A percentile compares a stretch with the other conserved stretches of the same genome.
These are phyloP conservation scores for Fraxinus ornus DNA, from an alignment of 305 asterid species.

Conservation along the genomic window DNA sequence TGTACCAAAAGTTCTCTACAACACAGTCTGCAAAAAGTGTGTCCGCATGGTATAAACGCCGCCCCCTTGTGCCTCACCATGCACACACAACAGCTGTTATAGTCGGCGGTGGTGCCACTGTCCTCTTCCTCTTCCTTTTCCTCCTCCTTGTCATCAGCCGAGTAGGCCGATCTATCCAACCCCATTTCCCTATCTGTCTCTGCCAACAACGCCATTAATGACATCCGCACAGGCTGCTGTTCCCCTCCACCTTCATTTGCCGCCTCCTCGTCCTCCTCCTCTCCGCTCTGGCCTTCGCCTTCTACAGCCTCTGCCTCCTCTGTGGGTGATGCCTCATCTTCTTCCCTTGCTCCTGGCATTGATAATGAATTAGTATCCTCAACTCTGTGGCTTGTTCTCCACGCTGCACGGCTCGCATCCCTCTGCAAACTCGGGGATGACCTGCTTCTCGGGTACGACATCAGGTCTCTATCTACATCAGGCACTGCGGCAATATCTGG, in stretches of 20 bases:
- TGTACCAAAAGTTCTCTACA: neutral
- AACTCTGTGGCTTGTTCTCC: constrained; percentile 8
- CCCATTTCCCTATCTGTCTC: constrained; percentile 58
- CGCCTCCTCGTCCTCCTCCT: constrained; percentile 13
- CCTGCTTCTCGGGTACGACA: neutral
- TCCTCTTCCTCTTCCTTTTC: neutral
- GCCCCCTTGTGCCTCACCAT: constrained; percentile 5
- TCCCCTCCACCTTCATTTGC: constrained; percentile 20
- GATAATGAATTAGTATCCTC: constrained; percentile 8
- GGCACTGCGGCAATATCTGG: neutral
- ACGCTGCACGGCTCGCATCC: constrained; percentile 16
- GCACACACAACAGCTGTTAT: neutral
- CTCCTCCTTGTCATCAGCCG: constrained; percentile 23
- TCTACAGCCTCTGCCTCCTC: constrained; percentile 1
- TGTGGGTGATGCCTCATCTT: neutral
- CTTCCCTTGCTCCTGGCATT: constrained; percentile 14
- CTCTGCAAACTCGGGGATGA: constrained; percentile 20
- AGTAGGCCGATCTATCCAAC: constrained; percentile 28
- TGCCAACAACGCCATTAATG: constrained; percentile 66
- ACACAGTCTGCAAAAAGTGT: neutral
- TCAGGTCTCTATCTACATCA: neutral
- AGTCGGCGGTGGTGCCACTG: neutral
- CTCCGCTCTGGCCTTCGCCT: constrained; percentile 25
- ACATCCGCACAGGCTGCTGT: constrained; percentile 50
- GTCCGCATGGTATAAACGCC: constrained; percentile 1